Base-by-base conservation (phyloP, 2,329 filamentous ascomycete species). In the Colletotrichum sp. region DNA sequence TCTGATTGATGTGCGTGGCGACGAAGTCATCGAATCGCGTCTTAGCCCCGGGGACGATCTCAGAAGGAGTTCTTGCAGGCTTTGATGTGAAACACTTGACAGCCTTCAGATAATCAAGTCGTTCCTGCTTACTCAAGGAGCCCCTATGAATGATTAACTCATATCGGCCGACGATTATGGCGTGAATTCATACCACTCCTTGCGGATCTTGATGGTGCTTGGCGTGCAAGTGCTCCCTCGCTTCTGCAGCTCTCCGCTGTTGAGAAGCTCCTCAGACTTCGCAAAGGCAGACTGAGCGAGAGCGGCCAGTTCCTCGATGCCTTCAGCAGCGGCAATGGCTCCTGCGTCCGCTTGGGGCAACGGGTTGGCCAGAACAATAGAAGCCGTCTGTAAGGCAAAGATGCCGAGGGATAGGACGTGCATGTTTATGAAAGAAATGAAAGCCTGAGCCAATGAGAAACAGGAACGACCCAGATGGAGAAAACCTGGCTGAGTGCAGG, bases 1-100 rank as follows among this genome's bases (percentile, higher is more conserved):
- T 89, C 77, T 87, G 84, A 71, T 88, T 86, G 71, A 91, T 86
- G 76, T 90, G 89, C 0, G 85, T 83, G 5, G 85, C 87, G 9
- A 89, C 83, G 59, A 87, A 90, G 76, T 91, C 89, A 78, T 91
- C 89, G 77, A 86, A 90, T 77, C 88, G 76, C 3, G 82, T 86
- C 75, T 82, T 84, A 3, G 85, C 87, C 5, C 89, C 89, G 0
- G 87, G 82, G 0, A 84, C 85, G 8, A 84, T 80, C 2, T 80
- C 77, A 1, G 81, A 72, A 2, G 84, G 82, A 0, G 84, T 84
- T 27, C 79, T 79, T 6, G 86, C 78, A 2, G 87, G 86, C 76
- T 83, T 81, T 8, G 78, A 78, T 77, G 85, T 83, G 25, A 90
- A 78, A 73, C 89, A 90, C 36, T 85, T 81, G 61, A 89, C 84